Evolutionary conservation across 169 alveolate genomes (phyloP).

Genomic region (Perkinsus chesapeaki): DNA sequence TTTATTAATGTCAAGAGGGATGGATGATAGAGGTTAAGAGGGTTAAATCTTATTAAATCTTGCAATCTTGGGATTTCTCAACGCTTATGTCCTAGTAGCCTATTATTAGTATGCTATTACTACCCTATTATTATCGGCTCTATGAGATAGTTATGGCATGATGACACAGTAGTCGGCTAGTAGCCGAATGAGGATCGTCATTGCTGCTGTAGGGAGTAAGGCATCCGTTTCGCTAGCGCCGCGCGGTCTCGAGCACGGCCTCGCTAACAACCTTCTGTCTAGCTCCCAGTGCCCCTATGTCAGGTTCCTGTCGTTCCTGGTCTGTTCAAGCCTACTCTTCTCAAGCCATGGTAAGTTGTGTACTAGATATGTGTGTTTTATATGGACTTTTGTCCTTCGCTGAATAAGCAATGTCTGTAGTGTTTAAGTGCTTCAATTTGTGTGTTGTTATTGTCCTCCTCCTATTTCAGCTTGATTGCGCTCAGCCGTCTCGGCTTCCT

Average conservation of each 20-base stretch:
- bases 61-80: background rate
- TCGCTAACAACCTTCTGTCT: too few relatives aligned
- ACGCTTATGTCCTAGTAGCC: background rate
- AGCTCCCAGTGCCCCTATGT: too few relatives aligned
- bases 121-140: background rate
- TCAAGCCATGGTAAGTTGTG: background rate
- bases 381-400: conserved; percentile 2
- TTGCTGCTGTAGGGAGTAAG: too few relatives aligned
- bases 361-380: background rate
- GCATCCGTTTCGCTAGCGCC: too few relatives aligned
- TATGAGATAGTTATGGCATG: too few relatives aligned
- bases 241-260: too few relatives aligned
- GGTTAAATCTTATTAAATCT: background rate
- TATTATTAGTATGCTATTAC: background rate
- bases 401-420: background rate
- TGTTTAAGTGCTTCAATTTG: background rate
- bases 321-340: background rate
- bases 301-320: background rate
- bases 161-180: too few relatives aligned
- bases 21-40: background rate
- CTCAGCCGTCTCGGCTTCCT: background rate
- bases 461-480: background rate
- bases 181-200: too few relatives aligned
- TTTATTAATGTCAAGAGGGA: background rate
- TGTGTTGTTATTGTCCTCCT: background rate